These are phyloP conservation scores for Ochetophila trinervis DNA, from an alignment of 306 rosid species.

Conservation along the genomic window DNA sequence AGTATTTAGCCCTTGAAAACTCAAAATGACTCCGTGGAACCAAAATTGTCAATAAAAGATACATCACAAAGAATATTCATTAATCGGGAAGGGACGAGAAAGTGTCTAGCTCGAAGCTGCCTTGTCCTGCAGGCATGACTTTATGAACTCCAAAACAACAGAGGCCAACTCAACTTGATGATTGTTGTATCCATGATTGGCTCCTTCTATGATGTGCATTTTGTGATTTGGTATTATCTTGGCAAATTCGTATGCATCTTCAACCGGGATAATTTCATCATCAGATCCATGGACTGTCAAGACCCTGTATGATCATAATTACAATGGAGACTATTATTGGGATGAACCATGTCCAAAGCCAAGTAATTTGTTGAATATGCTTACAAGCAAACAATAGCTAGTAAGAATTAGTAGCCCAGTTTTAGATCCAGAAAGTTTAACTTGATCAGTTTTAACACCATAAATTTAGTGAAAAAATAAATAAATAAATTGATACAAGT, in stretches of 20 bases:
- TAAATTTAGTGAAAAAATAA: no score
- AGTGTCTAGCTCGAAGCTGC: not conserved
- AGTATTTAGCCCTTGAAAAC: no score
- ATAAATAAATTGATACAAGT: no score
- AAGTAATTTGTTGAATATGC: not conserved
- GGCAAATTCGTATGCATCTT: conserved; percentile 61
- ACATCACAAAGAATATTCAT: no score
- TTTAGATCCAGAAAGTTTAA: no score
- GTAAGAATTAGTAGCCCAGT: no score
- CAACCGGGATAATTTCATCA: conserved; percentile 46
- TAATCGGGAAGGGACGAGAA: no score
- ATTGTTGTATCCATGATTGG: conserved; percentile 52
- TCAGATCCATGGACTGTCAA: conserved; percentile 67
- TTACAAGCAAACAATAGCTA: no score
- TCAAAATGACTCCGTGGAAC: no score
- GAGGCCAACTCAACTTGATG: conserved; percentile 53
- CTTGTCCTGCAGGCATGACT: conserved; percentile 42
- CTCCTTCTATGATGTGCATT: conserved; percentile 55
- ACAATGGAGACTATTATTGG: not conserved
- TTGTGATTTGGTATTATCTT: conserved; percentile 77
- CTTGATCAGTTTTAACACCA: no score
- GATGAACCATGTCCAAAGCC: not conserved
- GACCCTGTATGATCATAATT: conserved; percentile 43
- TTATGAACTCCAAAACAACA: conserved; percentile 40
- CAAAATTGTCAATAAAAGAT: no score